A percentile compares a stretch with the other conserved stretches of the same genome.
Conservation (phyloP, 2,329 filamentous ascomycete genomes). For the Calonectria multiphialidica region DNA sequence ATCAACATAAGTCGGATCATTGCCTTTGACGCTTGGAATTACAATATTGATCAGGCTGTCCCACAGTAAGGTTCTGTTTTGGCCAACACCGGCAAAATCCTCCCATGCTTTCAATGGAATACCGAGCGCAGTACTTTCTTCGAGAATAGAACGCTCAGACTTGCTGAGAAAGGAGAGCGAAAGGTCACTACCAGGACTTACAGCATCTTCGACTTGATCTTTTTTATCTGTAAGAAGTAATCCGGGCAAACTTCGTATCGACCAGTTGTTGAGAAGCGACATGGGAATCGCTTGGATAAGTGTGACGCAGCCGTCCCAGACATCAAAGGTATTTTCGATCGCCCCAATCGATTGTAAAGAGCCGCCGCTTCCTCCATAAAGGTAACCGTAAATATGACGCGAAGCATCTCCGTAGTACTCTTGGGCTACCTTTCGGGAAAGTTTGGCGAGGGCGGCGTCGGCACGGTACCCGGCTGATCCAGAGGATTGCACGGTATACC, state of each 20-base stretch:
- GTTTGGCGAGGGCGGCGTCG: conserved; percentile 37
- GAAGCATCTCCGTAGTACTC: conserved; percentile 24
- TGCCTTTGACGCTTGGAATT: background rate
- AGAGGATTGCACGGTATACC: conserved; percentile 32
- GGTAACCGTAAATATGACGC: conserved; percentile 33
- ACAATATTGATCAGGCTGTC: background rate
- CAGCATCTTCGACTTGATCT: conserved; percentile 11
- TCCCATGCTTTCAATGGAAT: background rate
- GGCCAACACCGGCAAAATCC: background rate
- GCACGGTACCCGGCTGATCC: conserved; percentile 32
- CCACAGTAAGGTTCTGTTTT: background rate
- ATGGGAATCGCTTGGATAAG: conserved; percentile 34
- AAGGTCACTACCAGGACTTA: conserved; percentile 26
- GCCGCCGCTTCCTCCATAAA: conserved; percentile 39
- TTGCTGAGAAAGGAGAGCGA: background rate
- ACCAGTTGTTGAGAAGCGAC: conserved; percentile 32
- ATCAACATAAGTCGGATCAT: conserved; percentile 27
- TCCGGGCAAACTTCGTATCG: conserved; percentile 23
- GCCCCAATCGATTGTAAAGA: conserved; percentile 35
- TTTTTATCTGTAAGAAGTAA: conserved; percentile 6
- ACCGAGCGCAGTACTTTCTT: background rate
- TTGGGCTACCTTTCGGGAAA: conserved; percentile 28
- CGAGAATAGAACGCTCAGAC: background rate
- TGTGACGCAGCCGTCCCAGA: conserved; percentile 40
- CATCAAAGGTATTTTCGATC: conserved; percentile 32